Percentiles rank a stretch among this genome's conserved stretches.
Evolutionary conservation across 2,329 filamentous ascomycete species (phyloP).

Genomic region (Pseudogymnoascus sp.): DNA sequence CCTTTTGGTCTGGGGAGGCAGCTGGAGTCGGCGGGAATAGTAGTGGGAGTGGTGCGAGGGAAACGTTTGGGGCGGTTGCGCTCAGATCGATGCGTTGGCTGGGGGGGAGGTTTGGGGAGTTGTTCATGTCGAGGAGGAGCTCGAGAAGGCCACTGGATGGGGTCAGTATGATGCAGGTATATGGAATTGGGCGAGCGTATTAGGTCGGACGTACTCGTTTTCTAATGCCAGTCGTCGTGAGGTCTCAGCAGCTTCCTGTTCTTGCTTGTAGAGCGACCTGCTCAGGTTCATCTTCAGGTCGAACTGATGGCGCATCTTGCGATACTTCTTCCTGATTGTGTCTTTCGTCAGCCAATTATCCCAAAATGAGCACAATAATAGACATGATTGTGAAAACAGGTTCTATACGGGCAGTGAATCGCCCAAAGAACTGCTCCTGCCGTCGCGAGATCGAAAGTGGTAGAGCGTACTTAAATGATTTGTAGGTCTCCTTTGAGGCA

Average conservation of each 20-base stretch:
- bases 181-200: neutral
- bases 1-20: neutral
- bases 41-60: constrained; percentile 7
- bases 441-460: neutral
- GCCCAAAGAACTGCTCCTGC: neutral
- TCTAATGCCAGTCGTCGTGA: constrained; percentile 79
- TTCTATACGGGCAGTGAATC: neutral
- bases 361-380: neutral
- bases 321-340: constrained; percentile 84
- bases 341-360: neutral
- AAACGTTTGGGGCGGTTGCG: constrained; percentile 10
- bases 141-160: constrained; percentile 70
- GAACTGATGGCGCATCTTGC: constrained; percentile 76
- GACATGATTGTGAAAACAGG: neutral
- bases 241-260: constrained; percentile 70
- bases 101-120: constrained; percentile 65
- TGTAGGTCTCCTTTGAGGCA: constrained; percentile 27
- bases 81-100: constrained; percentile 67
- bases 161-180: constrained; percentile 8
- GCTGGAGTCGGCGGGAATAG: neutral
- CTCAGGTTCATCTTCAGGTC: constrained; percentile 71
- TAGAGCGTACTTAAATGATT: constrained; percentile 30
- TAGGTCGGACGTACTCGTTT: constrained; percentile 65
- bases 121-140: constrained; percentile 81
- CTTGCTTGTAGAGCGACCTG: constrained; percentile 72